Evolutionary conservation across 192 early-diverging fungal species (phyloP), one percentile per base, ranked within the genome.

Genomic region (Pilaira anomala): DNA sequence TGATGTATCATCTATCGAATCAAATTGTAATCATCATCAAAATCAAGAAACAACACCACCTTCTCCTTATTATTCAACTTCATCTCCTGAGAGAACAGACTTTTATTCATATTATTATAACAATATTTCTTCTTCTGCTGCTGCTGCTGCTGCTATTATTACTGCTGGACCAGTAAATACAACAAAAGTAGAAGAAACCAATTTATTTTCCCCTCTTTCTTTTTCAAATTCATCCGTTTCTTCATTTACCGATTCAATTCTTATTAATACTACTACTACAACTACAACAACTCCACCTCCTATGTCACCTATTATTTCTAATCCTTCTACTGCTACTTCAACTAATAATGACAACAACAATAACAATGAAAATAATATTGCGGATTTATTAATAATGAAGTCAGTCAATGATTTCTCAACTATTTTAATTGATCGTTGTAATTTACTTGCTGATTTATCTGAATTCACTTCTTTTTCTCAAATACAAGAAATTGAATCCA

Each of bases 11-110:
- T n/a, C n/a, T n/a, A 36, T 36, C 2, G 53, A 11, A 9, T 7
- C 28, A 16, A 55, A 19, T 30, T 36, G 14, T n/a, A 55, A 19
- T 36, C 30, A 55, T 18, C 28, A 18, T n/a, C 8, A 55, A 55
- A 12, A 55, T 33, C 19, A 36, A 46, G 13, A n/a, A 45, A 45
- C 16, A 30, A 54, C 52, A 54, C 29, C 52, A 36, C 28, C 28
- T n/a, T 55, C 29, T 21, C 13, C 56, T 58, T 33, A 28, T 40
- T 58, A 58, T 25, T 58, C 56, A 19, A 58, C 40, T 14, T 42
- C 56, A 13, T 24, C 56, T 58, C 56, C 56, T 58, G 56, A 58
- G 56, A 19, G 39, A 58, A 58, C 56, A 42, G 40, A 58, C 22
- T 42, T 58, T 24, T 46, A 46, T 46, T 46, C 44, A 46, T 46